phyloP scores from a whole-genome alignment of 768 basidiomycete genomes.

The Erythrobasidium yunnanense region DNA sequence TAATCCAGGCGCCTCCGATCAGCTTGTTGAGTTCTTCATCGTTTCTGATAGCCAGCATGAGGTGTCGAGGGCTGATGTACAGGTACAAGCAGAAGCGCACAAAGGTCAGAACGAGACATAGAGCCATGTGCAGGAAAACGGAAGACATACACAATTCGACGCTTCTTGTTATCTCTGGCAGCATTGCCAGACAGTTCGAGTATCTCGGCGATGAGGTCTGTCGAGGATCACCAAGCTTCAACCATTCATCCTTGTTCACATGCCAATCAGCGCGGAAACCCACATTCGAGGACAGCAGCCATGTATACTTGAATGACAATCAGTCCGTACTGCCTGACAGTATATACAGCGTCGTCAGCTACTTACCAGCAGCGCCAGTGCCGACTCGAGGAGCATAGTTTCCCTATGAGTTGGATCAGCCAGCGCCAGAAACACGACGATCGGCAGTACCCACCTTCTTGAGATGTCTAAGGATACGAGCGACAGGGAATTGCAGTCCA shows the following conservation, averaged over 20 bases:
- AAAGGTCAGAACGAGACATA: background rate
- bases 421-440: background rate
- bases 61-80: background rate
- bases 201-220: slow-evolving; percentile 81
- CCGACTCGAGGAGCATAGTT: background rate
- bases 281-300: slow-evolving; percentile 70
- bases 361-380: background rate
- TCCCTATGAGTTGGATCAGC: background rate
- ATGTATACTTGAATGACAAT: slow-evolving; percentile 60
- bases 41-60: background rate
- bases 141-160: background rate
- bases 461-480: background rate
- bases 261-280: background rate
- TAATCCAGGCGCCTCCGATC: background rate
- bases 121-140: too few species aligned
- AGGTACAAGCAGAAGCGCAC: background rate
- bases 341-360: background rate
- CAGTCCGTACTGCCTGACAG: slow-evolving; percentile 61
- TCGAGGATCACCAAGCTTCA: background rate
- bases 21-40: background rate
- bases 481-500: background rate
- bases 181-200: slow-evolving; percentile 79
- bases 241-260: slow-evolving; percentile 12
- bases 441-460: background rate
- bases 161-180: background rate